phyloP scores from a whole-genome alignment of 1,284 basidiomycete genomes.

The Tylopilus sp. region DNA sequence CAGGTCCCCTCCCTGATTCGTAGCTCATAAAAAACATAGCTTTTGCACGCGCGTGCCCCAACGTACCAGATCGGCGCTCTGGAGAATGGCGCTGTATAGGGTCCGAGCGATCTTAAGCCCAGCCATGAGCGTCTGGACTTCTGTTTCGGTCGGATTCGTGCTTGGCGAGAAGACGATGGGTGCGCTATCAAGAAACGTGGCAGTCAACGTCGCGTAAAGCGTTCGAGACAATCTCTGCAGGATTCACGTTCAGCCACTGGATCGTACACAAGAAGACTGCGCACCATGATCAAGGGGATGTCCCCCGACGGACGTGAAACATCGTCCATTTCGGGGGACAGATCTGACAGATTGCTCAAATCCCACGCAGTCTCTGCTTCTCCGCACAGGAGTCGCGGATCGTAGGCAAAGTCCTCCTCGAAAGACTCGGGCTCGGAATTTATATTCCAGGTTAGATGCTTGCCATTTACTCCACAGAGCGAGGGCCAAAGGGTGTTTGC shows the following conservation, averaged over 20 bases:
- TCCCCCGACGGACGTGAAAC: slow-evolving; percentile 15
- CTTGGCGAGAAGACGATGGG: slow-evolving; percentile 74
- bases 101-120: slow-evolving; percentile 60
- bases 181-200: slow-evolving; percentile 82
- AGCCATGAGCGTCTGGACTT: slow-evolving; percentile 61
- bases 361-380: slow-evolving; percentile 20
- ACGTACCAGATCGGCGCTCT: slow-evolving; percentile 29
- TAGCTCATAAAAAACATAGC: slow-evolving; percentile 1
- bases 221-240: slow-evolving; percentile 47
- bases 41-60: not conserved
- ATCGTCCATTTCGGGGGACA: slow-evolving; percentile 13
- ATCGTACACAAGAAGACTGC: slow-evolving; percentile 16
- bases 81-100: slow-evolving; percentile 64
- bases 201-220: slow-evolving; percentile 71
- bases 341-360: slow-evolving; percentile 24
- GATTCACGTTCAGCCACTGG: slow-evolving; percentile 15
- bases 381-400: slow-evolving; percentile 16
- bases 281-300: slow-evolving; percentile 24
- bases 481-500: slow-evolving; percentile 36
- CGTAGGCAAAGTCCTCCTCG: slow-evolving; percentile 35
- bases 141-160: slow-evolving; percentile 50
- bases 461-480: slow-evolving; percentile 18
- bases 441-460: slow-evolving; percentile 33
- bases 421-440: slow-evolving; percentile 28
- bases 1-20: slow-evolving; percentile 23